Conservation (phyloP, 2,329 filamentous ascomycete genomes). For the Colletotrichum nymphaeae region DNA sequence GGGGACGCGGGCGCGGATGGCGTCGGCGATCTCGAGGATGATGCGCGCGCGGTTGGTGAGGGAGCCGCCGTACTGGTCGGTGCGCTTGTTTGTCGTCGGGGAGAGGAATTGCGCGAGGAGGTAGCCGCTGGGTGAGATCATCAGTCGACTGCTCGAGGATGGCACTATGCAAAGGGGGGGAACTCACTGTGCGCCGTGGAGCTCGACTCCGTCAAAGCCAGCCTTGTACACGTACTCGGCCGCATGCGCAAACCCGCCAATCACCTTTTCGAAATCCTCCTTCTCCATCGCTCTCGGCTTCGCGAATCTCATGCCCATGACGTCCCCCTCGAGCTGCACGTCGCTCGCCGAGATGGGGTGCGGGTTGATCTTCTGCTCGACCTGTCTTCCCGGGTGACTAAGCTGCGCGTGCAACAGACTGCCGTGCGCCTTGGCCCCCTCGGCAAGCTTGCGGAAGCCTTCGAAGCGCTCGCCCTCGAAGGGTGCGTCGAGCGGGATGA, state of each 20-base stretch:
- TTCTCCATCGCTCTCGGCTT: slow-evolving; percentile 62
- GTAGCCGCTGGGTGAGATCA: slow-evolving; percentile 48
- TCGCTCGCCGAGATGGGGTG: slow-evolving; percentile 53
- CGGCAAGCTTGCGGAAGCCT: slow-evolving; percentile 54
- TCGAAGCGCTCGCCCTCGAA: slow-evolving; percentile 70
- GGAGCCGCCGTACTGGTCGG: slow-evolving; percentile 58
- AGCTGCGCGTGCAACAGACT: slow-evolving; percentile 70
- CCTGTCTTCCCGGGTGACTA: slow-evolving; percentile 71
- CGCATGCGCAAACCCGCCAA: slow-evolving; percentile 66
- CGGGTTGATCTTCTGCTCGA: slow-evolving; percentile 44
- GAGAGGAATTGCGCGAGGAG: slow-evolving; percentile 58
- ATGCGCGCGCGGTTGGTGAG: slow-evolving; percentile 59
- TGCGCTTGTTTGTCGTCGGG: slow-evolving; percentile 54
- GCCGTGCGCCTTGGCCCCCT: slow-evolving; percentile 64
- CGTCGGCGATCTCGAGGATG: slow-evolving; percentile 56
- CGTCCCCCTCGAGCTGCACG: slow-evolving; percentile 49
- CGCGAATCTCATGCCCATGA: slow-evolving; percentile 61
- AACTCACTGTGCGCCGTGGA: slow-evolving; percentile 57
- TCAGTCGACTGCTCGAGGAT: neutral
- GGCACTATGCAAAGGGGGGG: too few relatives aligned
- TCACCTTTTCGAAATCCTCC: slow-evolving; percentile 62
- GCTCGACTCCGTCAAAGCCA: slow-evolving; percentile 60
- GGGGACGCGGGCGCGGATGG: slow-evolving; percentile 46
- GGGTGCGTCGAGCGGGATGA: slow-evolving; percentile 63
- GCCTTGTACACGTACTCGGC: slow-evolving; percentile 68